Conservation (phyloP, 441 rosid species). For the Croton setiger region DNA sequence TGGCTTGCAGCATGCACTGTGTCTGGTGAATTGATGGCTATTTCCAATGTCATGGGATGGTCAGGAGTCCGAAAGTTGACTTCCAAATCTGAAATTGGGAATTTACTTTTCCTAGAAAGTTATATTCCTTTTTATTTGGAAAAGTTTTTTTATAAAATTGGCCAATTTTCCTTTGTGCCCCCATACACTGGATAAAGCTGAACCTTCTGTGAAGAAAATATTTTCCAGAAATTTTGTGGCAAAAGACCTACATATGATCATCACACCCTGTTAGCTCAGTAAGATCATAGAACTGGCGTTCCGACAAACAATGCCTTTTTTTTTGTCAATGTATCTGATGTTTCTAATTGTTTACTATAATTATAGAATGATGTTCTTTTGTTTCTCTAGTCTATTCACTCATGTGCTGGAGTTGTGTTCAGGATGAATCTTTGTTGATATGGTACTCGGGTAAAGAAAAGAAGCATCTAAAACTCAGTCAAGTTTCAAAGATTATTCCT, state of each 20-base stretch:
- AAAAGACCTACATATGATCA: not conserved
- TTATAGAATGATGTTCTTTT: not conserved
- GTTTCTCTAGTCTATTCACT: slow-evolving; percentile 9
- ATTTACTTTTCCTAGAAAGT: not conserved
- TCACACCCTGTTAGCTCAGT: not conserved
- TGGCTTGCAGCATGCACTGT: not conserved
- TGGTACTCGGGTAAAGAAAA: slow-evolving; percentile 87
- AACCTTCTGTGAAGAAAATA: not conserved
- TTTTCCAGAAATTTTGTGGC: too few species aligned
- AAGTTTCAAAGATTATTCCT: slow-evolving; percentile 69
- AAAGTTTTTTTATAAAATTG: not conserved
- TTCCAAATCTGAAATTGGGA: not conserved
- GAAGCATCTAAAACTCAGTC: slow-evolving; percentile 62
- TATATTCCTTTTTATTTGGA: not conserved
- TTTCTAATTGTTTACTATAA: not conserved
- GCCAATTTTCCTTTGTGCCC: not conserved
- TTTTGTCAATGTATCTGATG: too few species aligned
- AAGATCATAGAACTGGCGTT: not conserved
- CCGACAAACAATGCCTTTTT: not conserved
- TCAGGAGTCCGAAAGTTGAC: not conserved
- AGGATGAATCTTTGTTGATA: slow-evolving; percentile 74
- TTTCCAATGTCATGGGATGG: not conserved
- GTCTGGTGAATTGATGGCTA: not conserved
- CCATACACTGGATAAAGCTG: not conserved
- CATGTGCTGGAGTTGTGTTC: slow-evolving; percentile 20